Evolutionary conservation across 805 yeast genomes (phyloP), one percentile per base, ranked within the genome.

Genomic region (Wickerhamomyces canadensis): DNA sequence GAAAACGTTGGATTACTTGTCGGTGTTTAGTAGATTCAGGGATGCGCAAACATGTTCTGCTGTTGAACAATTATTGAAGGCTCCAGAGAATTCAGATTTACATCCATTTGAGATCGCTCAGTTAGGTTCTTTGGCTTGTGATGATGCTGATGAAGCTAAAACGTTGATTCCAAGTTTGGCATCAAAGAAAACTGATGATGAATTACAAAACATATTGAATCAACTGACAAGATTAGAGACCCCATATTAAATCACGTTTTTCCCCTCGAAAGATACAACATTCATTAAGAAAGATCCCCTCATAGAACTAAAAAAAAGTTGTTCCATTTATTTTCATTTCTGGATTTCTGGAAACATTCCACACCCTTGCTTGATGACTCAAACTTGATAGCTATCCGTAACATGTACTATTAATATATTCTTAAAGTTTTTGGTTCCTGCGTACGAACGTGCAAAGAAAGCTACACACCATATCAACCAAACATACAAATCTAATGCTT

Each of bases 51-150:
- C 97, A 0, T 89, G 93, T 24, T 80, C 86, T 40, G 96, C 97
- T 1, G 98, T 88, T 16, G 97, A 91, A 56, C 85, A 84, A 49
- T 65, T 93, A 45, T 69, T 93, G 54, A 80, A 77, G 44, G 66
- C 80, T 19, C 77, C 82, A 34, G 95, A 85, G 47, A 82, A 80
- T 52, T 65, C 75, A 29, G 80, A 78, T 19, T 63, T 93, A 51
- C 98, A 93, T 66, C 98, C 98, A 1, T 93, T 93, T 60, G 98
- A 93, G 64, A 69, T 86, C 37, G 95, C 98, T 1, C 98, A 93
- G 62, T 38, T 69, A 40, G 91, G 94, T 0, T 85, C 95, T 4
- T 70, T 91, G 44, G 84, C 93, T 22, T 89, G 97, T 62, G 98
- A 91, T 55, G 97, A 91, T 45, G 88, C 95, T 6, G 98, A 85